Evolutionary conservation across 306 rosid species (phyloP).

Genomic region (Malus asiatica): DNA sequence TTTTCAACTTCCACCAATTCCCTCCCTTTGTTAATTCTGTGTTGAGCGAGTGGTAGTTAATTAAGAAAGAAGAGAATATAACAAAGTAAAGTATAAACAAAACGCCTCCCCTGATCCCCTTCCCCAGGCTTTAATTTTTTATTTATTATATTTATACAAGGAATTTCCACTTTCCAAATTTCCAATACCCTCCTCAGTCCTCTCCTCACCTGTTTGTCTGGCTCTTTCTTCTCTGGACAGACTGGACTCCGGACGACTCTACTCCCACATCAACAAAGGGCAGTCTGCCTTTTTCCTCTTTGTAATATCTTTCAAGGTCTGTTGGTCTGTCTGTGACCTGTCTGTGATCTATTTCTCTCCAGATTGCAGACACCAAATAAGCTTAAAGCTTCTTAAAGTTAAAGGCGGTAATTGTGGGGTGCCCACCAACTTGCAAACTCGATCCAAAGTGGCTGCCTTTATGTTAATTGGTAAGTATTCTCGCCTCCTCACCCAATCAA

Average conservation of each 20-base stretch:
- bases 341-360: neutral
- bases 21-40: too few relatives aligned
- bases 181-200: neutral
- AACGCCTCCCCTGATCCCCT: too few relatives aligned
- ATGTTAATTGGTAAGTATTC: conserved; percentile 1
- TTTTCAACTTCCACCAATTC: too few relatives aligned
- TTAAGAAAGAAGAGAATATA: too few relatives aligned
- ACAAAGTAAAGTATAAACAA: too few relatives aligned
- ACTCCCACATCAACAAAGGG: neutral
- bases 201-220: neutral
- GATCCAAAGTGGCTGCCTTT: neutral
- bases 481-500: neutral
- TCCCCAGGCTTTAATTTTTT: too few relatives aligned
- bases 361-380: neutral
- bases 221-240: neutral
- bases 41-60: too few relatives aligned
- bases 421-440: neutral
- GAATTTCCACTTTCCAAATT: neutral
- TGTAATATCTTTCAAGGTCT: neutral
- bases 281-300: neutral
- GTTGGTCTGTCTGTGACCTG: neutral
- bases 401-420: neutral
- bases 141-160: neutral
- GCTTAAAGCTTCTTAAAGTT: neutral
- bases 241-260: neutral